phyloP scores from a whole-genome alignment of 108 stramenopile genomes.

The Nannochloropsis granulata region DNA sequence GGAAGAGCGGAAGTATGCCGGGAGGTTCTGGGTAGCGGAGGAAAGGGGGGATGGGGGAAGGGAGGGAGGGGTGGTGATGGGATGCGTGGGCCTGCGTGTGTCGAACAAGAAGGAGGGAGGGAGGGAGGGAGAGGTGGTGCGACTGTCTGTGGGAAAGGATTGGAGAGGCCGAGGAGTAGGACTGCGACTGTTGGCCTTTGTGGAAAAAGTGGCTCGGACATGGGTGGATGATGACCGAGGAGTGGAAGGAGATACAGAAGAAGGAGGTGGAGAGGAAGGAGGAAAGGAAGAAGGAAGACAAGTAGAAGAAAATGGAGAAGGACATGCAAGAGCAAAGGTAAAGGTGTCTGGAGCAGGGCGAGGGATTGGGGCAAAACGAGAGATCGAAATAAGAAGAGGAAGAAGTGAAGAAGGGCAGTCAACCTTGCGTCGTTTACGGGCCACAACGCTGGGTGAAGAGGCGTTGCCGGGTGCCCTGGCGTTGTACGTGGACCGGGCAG shows the following conservation, averaged over 20 bases:
- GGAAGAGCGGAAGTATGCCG: background rate
- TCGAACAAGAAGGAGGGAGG: background rate
- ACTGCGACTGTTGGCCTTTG: background rate
- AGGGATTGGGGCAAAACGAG: background rate
- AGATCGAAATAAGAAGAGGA: background rate
- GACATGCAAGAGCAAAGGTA: background rate
- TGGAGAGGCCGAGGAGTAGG: background rate
- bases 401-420: background rate
- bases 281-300: background rate
- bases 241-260: background rate
- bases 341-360: background rate
- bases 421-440: background rate
- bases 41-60: background rate
- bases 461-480: background rate
- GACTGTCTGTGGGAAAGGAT: background rate
- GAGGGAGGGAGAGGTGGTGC: background rate
- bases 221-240: background rate
- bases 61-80: background rate
- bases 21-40: background rate
- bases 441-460: background rate
- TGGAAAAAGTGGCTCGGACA: background rate
- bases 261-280: background rate
- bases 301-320: background rate
- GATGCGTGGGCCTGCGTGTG: background rate
- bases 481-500: background rate